Evolutionary conservation across 106 monocot genomes (phyloP).

Genomic region (Agapanthus africanus): DNA sequence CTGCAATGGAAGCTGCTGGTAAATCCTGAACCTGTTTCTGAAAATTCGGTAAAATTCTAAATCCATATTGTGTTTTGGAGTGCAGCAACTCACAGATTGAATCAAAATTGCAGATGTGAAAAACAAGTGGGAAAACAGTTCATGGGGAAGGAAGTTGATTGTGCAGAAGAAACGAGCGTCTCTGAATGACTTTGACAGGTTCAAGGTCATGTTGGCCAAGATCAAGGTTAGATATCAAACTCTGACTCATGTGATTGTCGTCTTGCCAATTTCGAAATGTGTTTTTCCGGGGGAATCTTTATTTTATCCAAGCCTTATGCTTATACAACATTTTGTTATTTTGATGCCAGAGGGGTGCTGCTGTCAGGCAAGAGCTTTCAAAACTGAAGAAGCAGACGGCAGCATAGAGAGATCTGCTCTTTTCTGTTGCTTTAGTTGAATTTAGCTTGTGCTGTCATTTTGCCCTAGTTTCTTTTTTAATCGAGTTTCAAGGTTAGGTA

Average conservation of each 20-base stretch:
- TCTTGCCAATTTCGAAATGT: neutral
- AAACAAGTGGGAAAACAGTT: constrained; percentile 62
- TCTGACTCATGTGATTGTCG: neutral
- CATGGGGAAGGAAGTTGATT: constrained; percentile 66
- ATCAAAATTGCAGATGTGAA: constrained; percentile 50
- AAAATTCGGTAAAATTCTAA: neutral
- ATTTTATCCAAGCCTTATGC: neutral
- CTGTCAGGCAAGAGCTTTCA: constrained; percentile 7
- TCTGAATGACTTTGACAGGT: constrained; percentile 61
- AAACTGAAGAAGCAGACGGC: constrained; percentile 7
- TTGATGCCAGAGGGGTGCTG: constrained; percentile 1
- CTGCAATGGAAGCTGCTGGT: constrained; percentile 62
- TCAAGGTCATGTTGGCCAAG: constrained; percentile 65
- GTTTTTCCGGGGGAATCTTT: too few species aligned
- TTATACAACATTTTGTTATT: neutral
- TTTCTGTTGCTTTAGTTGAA: neutral
- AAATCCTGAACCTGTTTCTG: neutral
- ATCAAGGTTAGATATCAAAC: constrained; percentile 41
- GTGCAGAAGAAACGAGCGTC: constrained; percentile 63
- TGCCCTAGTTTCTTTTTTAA: too few species aligned
- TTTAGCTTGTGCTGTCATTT: neutral
- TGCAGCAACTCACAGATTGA: too few species aligned
- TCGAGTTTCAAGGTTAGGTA: too few species aligned
- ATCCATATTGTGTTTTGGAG: too few species aligned
- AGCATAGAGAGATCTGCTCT: neutral